Base-by-base conservation (phyloP, 2,329 filamentous ascomycete species). In the Cercospora brassicicola region DNA sequence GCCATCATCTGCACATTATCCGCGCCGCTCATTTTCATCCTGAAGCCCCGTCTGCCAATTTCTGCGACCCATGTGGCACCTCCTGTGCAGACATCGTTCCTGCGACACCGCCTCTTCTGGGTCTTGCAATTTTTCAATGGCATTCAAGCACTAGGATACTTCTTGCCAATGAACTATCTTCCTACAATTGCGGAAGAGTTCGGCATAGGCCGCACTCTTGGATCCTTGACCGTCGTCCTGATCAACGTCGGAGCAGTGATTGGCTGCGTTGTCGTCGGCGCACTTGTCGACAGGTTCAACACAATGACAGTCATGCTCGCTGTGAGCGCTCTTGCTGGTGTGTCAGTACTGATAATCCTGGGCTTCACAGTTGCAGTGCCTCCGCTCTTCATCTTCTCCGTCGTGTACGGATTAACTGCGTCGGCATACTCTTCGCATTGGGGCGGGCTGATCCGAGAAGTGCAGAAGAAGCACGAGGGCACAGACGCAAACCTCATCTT, bases 401-500 rank as follows among this genome's bases (percentile, higher is more conserved):
- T 80, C 62, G 76, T 74, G 23, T 87, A 75, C 62, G 82, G 82
- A 13, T 73, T 80, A 1, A 81, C 81, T 59, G 81, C 81, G 7
- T 80, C 80, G 7, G 78, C 77, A 13, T 80, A 78, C 66, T 75
- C 77, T 1, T 78, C 77, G 23, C 78, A 78, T 8, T 84, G 36
- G 79, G 62, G 69, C 3, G 75, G 74, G 15, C 69, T 74, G 28
- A 72, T 71, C 11, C 70, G 64, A 15, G 73, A 76, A 15, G 45
- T 75, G 15, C 69, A 70, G 55, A 61, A 62, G 18, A 59, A 28
- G 31, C 64, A 70, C 59, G 71, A 73, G n/a, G 66, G 72, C 0
- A 70, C 66, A 2, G 84, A 86, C 62, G 76, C 81, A 2, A 81
- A 82, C 1, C 80, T 86, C 67, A 79, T 85, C 0, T 83, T 86